Evolutionary conservation across 176 grass and related monocot genomes (phyloP).

Genomic region (Oropetium thomaeum): DNA sequence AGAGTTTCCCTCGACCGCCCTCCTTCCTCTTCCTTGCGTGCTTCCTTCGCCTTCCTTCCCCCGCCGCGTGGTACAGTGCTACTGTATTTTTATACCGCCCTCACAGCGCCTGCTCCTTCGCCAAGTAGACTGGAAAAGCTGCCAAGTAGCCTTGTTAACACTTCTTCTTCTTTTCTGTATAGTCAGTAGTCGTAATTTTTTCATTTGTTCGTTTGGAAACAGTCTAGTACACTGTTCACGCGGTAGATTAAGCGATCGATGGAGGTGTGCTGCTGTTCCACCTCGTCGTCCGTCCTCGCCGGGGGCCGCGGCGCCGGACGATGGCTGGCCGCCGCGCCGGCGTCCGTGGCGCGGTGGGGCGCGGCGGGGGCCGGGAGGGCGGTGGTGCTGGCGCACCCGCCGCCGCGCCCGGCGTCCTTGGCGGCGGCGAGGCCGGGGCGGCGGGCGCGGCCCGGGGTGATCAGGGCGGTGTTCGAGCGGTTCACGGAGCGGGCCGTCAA

Average conservation of each 20-base stretch:
- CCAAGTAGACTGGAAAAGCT: neutral
- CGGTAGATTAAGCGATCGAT: conserved; percentile 20
- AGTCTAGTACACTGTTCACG: neutral
- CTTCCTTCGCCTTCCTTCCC: conserved; percentile 1
- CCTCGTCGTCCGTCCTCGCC: conserved; percentile 21
- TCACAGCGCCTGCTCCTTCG: neutral
- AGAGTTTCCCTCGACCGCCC: neutral
- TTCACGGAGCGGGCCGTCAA: conserved; percentile 87
- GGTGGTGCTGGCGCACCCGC: conserved; percentile 38
- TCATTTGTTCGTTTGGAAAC: neutral
- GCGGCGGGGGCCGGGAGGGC: conserved; percentile 25
- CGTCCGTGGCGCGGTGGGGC: conserved; percentile 20
- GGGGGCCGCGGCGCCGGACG: neutral
- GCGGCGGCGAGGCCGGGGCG: neutral
- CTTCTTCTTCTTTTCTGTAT: neutral
- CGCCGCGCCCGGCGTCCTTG: neutral
- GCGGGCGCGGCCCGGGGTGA: neutral
- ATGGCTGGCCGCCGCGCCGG: conserved; percentile 11
- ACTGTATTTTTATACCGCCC: conserved; percentile 32
- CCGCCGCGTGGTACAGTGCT: neutral
- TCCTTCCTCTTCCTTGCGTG: conserved; percentile 53
- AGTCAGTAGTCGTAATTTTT: neutral
- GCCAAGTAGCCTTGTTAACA: neutral
- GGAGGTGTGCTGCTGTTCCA: conserved; percentile 58
- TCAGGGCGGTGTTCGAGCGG: conserved; percentile 74